Evolutionary conservation across 345 rosid genomes (phyloP), one percentile per base, ranked within the genome.

Genomic region (Gossypium ekmanianum): DNA sequence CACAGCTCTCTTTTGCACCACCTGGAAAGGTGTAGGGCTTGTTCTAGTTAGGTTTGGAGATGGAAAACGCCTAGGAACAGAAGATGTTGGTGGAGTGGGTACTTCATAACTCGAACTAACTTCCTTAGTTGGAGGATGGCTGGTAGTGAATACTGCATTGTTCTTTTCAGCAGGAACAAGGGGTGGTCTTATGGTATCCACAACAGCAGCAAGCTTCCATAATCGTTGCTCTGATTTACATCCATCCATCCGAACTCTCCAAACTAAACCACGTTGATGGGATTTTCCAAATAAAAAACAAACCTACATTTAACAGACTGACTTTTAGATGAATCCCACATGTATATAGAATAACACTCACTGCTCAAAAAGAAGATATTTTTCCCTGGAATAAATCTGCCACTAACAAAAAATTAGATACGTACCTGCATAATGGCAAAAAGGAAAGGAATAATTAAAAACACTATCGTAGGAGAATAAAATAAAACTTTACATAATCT

Each of bases 101-200:
- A 94, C 93, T 83, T 89, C 92, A 83, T 90, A 90, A 88, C 98
- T 90, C 71, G 98, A 90, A 84, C 84, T 80, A 77, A 90, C 83
- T 68, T 90, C 98, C 55, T 85, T 79, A 61, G 87, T 86, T 61
- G 83, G 90, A 80, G 86, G 87, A 76, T 93, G 91, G 68, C 87
- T 90, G 56, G 78, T 71, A 16, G 79, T 14, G 61, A 77, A 76
- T 29, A 86, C 76, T 50, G 86, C 83, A 83, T 93, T 87, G 88
- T 88, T 93, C 85, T 87, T 90, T 56, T 89, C 95, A 10, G 97
- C 85, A 59, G 87, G 87, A 85, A 84, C 79, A 83, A 90, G 80
- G 12, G 91, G 94, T 56, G 75, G 86, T 77, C 96, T 92, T 71
- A 85, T 41, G 44, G 84, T 79, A 84, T 86, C 89, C 66, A 81